Evolutionary conservation across 306 rosid species (phyloP).

Genomic region (Vicia villosa): DNA sequence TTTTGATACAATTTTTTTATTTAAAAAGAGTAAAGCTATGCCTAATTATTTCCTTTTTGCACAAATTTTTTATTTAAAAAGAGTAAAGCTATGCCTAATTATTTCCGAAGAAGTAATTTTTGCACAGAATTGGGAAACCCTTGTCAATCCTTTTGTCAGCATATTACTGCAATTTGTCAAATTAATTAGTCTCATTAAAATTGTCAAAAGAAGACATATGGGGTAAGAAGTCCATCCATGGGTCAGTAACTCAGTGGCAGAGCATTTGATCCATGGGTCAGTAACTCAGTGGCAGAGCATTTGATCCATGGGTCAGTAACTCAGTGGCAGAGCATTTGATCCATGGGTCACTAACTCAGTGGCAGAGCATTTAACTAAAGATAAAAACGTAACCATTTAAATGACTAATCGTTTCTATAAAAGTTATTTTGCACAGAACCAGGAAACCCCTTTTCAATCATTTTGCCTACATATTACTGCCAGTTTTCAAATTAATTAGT

Average conservation of each 20-base stretch:
- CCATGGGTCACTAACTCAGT: too few relatives aligned
- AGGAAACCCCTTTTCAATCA: not conserved
- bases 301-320: too few relatives aligned
- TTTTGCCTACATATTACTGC: constrained; percentile 6
- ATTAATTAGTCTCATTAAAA: constrained; percentile 19
- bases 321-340: too few relatives aligned
- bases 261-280: too few relatives aligned
- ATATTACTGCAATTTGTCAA: constrained; percentile 7
- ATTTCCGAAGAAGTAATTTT: too few relatives aligned
- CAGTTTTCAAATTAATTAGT: constrained; percentile 23
- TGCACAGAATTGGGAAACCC: not conserved
- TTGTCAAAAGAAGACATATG: not conserved
- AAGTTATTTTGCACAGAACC: not conserved
- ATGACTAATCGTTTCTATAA: not conserved
- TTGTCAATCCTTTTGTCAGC: not conserved
- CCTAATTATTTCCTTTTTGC: too few relatives aligned
- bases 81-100: too few relatives aligned
- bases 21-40: too few relatives aligned
- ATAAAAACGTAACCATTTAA: not conserved
- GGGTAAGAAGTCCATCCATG: not conserved
- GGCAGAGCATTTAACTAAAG: constrained; percentile 5
- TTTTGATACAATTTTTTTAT: not conserved
- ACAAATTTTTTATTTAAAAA: not conserved
- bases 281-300: too few relatives aligned
- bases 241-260: too few relatives aligned